Conservation (phyloP, 306 rosid genomes). For the Fagus crenata region DNA sequence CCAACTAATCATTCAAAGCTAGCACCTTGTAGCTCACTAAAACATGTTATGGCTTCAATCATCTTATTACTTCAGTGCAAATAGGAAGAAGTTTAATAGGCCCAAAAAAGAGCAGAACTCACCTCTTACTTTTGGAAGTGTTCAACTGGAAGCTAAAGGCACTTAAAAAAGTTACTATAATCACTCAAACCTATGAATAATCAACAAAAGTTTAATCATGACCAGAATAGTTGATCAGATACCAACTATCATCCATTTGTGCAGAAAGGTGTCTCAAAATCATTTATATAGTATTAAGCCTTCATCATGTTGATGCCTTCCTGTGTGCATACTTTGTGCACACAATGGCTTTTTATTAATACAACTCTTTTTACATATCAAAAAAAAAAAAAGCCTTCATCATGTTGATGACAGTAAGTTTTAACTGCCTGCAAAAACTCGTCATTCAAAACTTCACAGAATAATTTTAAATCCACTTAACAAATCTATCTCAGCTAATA, state of each 20-base stretch:
- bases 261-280: neutral
- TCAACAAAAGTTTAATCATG: neutral
- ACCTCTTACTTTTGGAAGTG: neutral
- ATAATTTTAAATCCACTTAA: no score
- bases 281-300: neutral
- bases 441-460: neutral
- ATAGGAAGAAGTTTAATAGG: constrained; percentile 3
- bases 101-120: neutral
- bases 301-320: neutral
- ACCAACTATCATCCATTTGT: neutral
- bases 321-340: no score
- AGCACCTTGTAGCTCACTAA: neutral
- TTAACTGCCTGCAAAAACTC: neutral
- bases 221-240: neutral
- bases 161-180: neutral
- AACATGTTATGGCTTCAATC: neutral
- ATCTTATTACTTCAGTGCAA: neutral
- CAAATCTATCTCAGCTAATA: no score
- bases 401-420: neutral
- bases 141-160: neutral
- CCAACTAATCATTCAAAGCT: neutral
- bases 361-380: no score
- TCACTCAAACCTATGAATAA: neutral
- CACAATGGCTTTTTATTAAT: no score
- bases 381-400: no score